Evolutionary conservation across 495 filamentous ascomycete genomes (phyloP), one percentile per base, ranked within the genome.

Genomic region (Aspergillus carlsbadensis): DNA sequence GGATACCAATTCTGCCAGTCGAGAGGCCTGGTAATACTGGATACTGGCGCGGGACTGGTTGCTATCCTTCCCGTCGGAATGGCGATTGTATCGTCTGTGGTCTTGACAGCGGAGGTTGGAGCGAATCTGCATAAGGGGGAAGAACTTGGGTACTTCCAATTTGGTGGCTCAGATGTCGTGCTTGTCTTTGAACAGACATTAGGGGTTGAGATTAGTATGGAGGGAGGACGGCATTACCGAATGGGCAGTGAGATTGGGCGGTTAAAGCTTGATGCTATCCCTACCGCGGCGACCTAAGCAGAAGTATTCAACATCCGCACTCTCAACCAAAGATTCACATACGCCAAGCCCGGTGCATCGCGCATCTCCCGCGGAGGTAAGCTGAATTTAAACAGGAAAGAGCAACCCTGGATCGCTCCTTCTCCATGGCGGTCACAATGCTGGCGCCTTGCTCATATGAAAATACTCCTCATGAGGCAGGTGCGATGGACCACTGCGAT

Each of bases 11-110:
- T 41, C 11, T 50, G 22, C 24, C 54, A 49, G 13, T 14, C 54
- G 6, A 4, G 49, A 11, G 47, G 44, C 7, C 14, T 55, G 17
- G 20, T 51, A 22, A 24, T 55, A 1, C 35, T 41, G 11, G 58
- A 56, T 36, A 46, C 40, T 13, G 52, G 58, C 5, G 39, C 17
- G 40, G 64, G 68, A 6, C 42, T 62, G 56, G 70, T 76, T 7
- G 74, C 70, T 5, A 62, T 78, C 10, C 57, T 78, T 24, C 72
- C 74, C 1, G 66, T 77, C 29, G 71, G 74, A 21, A 76, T 77
- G 72, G 70, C 66, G 21, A 66, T 71, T 37, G 66, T 75, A 0
- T 73, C 72, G 4, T 75, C 72, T n/a, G 69, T 78, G 0, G 54
- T 60, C 17, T 31, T 73, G 7, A 66, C 67, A 6, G 71, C 70